Evolutionary conservation across 805 yeast species (phyloP).

Genomic region (Starmerella floris): DNA sequence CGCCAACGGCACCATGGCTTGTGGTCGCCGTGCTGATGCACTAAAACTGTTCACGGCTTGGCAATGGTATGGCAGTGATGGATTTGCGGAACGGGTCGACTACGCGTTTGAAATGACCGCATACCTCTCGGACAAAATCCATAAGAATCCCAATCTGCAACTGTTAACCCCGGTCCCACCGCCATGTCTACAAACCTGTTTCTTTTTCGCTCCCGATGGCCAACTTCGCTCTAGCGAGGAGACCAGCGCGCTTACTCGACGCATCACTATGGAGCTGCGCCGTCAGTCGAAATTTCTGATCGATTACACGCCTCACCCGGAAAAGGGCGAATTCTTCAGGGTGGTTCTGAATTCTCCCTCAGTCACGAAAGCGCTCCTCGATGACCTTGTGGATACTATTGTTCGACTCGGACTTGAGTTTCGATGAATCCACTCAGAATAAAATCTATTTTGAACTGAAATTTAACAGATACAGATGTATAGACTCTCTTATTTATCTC

Average conservation of each 20-base stretch:
- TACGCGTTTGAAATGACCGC: slow-evolving; percentile 56
- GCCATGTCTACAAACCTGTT: slow-evolving; percentile 74
- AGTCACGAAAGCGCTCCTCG: slow-evolving; percentile 34
- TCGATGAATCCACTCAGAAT: not conserved
- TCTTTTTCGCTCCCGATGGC: slow-evolving; percentile 47
- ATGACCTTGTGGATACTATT: slow-evolving; percentile 31
- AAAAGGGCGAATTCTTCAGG: slow-evolving; percentile 67
- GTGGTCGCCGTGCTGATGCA: slow-evolving; percentile 77
- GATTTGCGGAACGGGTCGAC: slow-evolving; percentile 53
- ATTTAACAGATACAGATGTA: too few species aligned
- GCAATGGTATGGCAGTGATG: slow-evolving; percentile 61
- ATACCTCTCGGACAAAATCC: slow-evolving; percentile 42
- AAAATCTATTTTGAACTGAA: not conserved
- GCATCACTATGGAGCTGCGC: slow-evolving; percentile 48
- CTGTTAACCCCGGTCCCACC: slow-evolving; percentile 48
- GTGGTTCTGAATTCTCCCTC: slow-evolving; percentile 70
- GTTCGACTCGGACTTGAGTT: slow-evolving; percentile 10
- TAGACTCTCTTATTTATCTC: too few species aligned
- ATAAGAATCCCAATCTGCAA: slow-evolving; percentile 34
- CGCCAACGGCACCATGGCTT: slow-evolving; percentile 86
- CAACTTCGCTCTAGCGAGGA: slow-evolving; percentile 24
- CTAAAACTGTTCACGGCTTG: slow-evolving; percentile 66
- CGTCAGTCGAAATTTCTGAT: slow-evolving; percentile 52
- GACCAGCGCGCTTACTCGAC: slow-evolving; percentile 46
- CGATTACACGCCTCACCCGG: slow-evolving; percentile 59